These are phyloP conservation scores for Leccinum subgranulosum DNA, from an alignment of 768 basidiomycete genomes.

Conservation along the genomic window DNA sequence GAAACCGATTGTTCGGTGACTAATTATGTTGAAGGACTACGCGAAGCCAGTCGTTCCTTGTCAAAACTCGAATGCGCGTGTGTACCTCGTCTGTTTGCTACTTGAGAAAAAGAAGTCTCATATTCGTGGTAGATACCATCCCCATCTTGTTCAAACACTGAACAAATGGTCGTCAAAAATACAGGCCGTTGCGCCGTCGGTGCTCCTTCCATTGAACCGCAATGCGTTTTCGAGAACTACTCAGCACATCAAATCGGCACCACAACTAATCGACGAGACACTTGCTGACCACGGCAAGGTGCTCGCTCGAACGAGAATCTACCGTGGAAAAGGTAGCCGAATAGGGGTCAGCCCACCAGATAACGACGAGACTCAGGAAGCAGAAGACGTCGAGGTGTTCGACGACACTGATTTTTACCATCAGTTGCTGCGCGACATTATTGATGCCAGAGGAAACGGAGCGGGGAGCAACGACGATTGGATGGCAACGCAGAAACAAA, in stretches of 20 bases:
- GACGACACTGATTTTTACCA: slow-evolving; percentile 96
- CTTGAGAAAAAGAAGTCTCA: background rate
- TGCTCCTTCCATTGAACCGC: slow-evolving; percentile 65
- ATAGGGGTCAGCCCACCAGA: slow-evolving; percentile 35
- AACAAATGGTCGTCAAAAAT: slow-evolving; percentile 96
- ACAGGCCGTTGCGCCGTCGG: slow-evolving; percentile 84
- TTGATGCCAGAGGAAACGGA: slow-evolving; percentile 58
- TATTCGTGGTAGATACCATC: slow-evolving; percentile 49
- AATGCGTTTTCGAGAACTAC: slow-evolving; percentile 63
- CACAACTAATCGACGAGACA: slow-evolving; percentile 76
- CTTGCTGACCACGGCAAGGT: slow-evolving; percentile 56
- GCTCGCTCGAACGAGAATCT: slow-evolving; percentile 59
- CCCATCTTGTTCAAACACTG: slow-evolving; percentile 72
- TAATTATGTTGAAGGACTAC: slow-evolving; percentile 30
- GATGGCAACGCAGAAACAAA: slow-evolving; percentile 62
- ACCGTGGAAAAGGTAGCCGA: slow-evolving; percentile 47
- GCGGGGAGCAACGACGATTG: slow-evolving; percentile 53
- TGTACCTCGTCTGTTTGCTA: slow-evolving; percentile 21
- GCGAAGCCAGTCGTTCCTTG: slow-evolving; percentile 40
- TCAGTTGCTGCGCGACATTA: slow-evolving; percentile 85
- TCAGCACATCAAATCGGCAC: slow-evolving; percentile 58
- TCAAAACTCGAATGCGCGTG: slow-evolving; percentile 53
- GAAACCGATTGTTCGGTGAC: slow-evolving; percentile 6
- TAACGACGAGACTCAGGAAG: slow-evolving; percentile 35
- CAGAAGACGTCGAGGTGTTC: slow-evolving; percentile 52